Evolutionary conservation across 2,329 filamentous ascomycete species (phyloP), one percentile per base, ranked within the genome.

Genomic region (Aspergillus piperis): DNA sequence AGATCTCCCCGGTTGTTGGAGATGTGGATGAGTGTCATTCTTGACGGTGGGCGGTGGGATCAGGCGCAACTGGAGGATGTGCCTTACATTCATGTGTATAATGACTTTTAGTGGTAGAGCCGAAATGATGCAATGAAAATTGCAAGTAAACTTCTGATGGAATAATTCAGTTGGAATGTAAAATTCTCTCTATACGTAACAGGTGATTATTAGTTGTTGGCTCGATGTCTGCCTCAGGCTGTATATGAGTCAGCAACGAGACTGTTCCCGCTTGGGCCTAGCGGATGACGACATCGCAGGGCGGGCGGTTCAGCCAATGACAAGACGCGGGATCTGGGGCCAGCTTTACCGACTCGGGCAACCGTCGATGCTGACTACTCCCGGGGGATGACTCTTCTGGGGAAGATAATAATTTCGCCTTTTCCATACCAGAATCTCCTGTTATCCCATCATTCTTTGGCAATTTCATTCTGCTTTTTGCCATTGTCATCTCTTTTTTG

Each of bases 281-380:
- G 58, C 15, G 47, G 57, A 66, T 66, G 64, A 66, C 64, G 64
- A 66, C 64, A 66, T 66, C 62, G 47, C 56, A 52, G n/a, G 21
- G 32, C 17, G 32, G 38, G 30, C 15, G 25, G 25, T 15, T 27
- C 15, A 38, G 44, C 64, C 64, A 66, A 66, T 66, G 56, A 64
- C 27, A 30, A 30, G 11, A 7, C 32, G 17, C 6, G 21, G 23
- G 3, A 21, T 54, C 39, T 47, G 53, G 48, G 27, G 51, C 25
- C 17, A 8, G 50, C 57, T 32, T 62, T 61, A 66, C 58, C 61
- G 59, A 64, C 56, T 58, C 55, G 47, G 47, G 47, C 41, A 58
- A 54, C 25, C 48, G 57, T 39, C 48, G 50, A 49, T 50, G 57
- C 56, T n/a, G 39, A 42, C 47, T 38, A n/a, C 21, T 55, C 57